phyloP scores from a whole-genome alignment of 305 asterid species.

The Fraxinus paxiana region DNA sequence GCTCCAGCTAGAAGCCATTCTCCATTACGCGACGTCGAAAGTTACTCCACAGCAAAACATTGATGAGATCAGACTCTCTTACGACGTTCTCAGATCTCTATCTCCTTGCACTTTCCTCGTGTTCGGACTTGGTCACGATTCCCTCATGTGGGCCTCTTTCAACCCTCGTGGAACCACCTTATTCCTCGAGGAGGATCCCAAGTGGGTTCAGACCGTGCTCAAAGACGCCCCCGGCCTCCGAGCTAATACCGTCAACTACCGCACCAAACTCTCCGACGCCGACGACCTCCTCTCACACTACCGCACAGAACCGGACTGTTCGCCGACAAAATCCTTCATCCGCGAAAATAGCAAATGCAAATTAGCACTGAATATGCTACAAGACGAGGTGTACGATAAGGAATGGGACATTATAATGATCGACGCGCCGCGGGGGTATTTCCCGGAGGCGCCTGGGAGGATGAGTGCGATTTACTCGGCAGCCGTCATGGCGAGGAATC shows the following conservation, averaged over 20 bases:
- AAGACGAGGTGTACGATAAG: constrained; percentile 53
- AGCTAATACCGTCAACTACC: constrained; percentile 55
- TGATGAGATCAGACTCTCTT: constrained; percentile 44
- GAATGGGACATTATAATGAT: constrained; percentile 88
- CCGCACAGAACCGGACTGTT: constrained; percentile 47
- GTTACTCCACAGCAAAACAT: constrained; percentile 58
- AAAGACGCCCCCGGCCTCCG: constrained; percentile 56
- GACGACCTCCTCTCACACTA: constrained; percentile 38
- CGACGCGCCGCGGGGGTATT: constrained; percentile 74
- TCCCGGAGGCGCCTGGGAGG: constrained; percentile 73
- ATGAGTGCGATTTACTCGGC: constrained; percentile 83
- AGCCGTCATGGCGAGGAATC: constrained; percentile 70
- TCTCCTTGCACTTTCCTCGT: constrained; percentile 60
- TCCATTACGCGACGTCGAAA: constrained; percentile 68
- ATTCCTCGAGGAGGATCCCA: constrained; percentile 69
- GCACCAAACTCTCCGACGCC: constrained; percentile 54
- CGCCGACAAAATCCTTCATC: constrained; percentile 33
- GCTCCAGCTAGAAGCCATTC: constrained; percentile 47
- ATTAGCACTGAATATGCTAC: constrained; percentile 60
- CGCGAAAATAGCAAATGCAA: constrained; percentile 59
- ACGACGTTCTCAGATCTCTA: constrained; percentile 35
- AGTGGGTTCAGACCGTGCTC: constrained; percentile 58
- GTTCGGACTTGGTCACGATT: constrained; percentile 75
- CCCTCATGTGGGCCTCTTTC: constrained; percentile 72
- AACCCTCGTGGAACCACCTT: constrained; percentile 62